Evolutionary conservation across 257 asterid genomes (phyloP), one percentile per base, ranked within the genome.

Genomic region (Solanum sparsipilum): DNA sequence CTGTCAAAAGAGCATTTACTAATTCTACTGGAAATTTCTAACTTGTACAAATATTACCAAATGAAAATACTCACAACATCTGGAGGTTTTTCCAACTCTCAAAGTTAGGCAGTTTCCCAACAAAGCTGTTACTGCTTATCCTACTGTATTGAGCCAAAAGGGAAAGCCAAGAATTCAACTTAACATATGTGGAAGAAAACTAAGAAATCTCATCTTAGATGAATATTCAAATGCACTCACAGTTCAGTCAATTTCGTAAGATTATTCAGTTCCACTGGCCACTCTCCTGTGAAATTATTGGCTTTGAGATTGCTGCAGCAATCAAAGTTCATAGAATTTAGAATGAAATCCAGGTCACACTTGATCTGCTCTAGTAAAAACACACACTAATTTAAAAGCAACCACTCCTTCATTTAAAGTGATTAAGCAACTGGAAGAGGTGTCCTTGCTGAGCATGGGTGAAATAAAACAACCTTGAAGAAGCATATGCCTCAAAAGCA

Each of bases 71-170:
- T 93, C 90, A 94, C 97, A 95, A 34, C 83, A 1, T 79, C 84
- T 88, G 86, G 63, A 95, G 97, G 72, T 90, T 90, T 82, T 38
- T 89, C 94, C 92, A 94, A 35, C 87, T 86, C 18, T 25, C 71
- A 25, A 93, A 93, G 90, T 86, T 86, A 44, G 94, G 96, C 52
- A 94, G 32, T 46, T 88, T 87, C 78, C 98, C 96, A 67, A 87
- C 89, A 89, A 95, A 95, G 58, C 84, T 83, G 84, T 91, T 94
- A 88, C 94, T 92, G 93, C 93, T 92, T 86, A 94, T 85, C 91
- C 94, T 90, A 75, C 96, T 94, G 93, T 88, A 74, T 48, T 44
- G 34, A 65, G 84, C 39, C 73, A 46, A 58, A 10, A 84, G 25
- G 34, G 25, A 85, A 81, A 81, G 65, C 39, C 85, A 81, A 23